These are phyloP conservation scores for Rutstroemia sp. DNA, from an alignment of 2,329 filamentous ascomycete species.

Conservation along the genomic window DNA sequence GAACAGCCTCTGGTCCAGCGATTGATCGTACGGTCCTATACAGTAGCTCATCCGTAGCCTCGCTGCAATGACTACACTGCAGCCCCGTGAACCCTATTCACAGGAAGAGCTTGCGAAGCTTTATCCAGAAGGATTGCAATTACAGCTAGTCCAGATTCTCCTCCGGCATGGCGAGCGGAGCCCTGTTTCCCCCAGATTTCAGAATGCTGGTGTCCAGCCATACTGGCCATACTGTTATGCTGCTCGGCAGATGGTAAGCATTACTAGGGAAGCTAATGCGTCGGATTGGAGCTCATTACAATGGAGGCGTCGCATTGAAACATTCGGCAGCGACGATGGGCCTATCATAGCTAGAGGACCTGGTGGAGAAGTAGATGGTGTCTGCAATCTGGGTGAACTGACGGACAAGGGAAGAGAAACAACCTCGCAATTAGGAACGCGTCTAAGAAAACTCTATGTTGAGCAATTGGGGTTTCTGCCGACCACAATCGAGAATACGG, in stretches of 20 bases:
- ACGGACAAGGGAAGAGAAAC: conserved; percentile 69
- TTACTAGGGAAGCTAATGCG: conserved; percentile 46
- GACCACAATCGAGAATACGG: conserved; percentile 41
- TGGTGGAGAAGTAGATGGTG: conserved; percentile 61
- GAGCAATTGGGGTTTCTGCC: conserved; percentile 69
- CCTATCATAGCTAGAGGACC: conserved; percentile 63
- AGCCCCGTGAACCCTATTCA: conserved; percentile 69
- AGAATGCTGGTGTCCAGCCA: conserved; percentile 60
- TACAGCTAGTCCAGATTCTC: conserved; percentile 85
- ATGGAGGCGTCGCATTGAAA: conserved; percentile 72
- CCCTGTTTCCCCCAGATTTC: conserved; percentile 81
- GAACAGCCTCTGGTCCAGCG: too few relatives aligned
- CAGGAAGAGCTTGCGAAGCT: conserved; percentile 71
- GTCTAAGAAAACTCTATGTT: conserved; percentile 66
- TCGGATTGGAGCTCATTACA: conserved; percentile 31
- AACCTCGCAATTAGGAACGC: conserved; percentile 59
- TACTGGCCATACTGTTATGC: conserved; percentile 90
- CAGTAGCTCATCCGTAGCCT: background rate
- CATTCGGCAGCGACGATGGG: conserved; percentile 65
- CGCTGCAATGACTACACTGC: conserved; percentile 66
- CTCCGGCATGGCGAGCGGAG: conserved; percentile 76
- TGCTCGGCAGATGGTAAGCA: conserved; percentile 61
- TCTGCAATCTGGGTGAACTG: conserved; percentile 74
- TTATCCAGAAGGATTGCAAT: conserved; percentile 72
- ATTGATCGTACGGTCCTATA: background rate